Conservation (phyloP, 805 yeast genomes). For the Kodamaea hsintzibuensis region DNA sequence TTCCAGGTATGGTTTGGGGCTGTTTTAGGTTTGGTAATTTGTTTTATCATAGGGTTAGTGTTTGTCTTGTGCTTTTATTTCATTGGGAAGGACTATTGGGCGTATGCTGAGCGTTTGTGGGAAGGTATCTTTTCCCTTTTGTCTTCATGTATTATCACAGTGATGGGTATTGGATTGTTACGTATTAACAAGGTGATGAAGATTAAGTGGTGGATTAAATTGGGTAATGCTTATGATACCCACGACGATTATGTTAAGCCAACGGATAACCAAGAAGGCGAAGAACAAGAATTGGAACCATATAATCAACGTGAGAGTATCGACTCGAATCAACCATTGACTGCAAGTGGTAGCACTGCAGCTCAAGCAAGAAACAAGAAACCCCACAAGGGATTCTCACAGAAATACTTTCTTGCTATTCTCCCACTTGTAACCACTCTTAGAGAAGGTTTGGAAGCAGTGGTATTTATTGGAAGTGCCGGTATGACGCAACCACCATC, state of each 20-base stretch:
- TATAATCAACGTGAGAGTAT: slow-evolving; percentile 11
- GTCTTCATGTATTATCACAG: slow-evolving; percentile 75
- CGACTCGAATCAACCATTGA: slow-evolving; percentile 15
- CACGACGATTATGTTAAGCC: slow-evolving; percentile 13
- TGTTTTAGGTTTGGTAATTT: slow-evolving; percentile 62
- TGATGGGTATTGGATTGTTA: slow-evolving; percentile 83
- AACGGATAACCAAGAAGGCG: background rate
- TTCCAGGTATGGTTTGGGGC: slow-evolving; percentile 87
- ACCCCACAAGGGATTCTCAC: slow-evolving; percentile 11
- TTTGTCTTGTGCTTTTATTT: slow-evolving; percentile 72
- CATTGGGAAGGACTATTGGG: slow-evolving; percentile 84
- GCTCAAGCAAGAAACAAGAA: background rate
- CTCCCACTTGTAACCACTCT: slow-evolving; percentile 29
- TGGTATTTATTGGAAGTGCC: slow-evolving; percentile 44
- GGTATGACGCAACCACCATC: slow-evolving; percentile 39
- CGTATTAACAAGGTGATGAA: slow-evolving; percentile 75
- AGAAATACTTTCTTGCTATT: slow-evolving; percentile 26
- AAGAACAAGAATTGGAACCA: slow-evolving; percentile 8
- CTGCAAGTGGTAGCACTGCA: slow-evolving; percentile 2
- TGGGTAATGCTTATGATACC: slow-evolving; percentile 40
- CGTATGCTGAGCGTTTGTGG: slow-evolving; percentile 84
- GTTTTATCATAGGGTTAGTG: slow-evolving; percentile 69
- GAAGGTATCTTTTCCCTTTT: slow-evolving; percentile 81
- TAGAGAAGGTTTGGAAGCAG: slow-evolving; percentile 38
- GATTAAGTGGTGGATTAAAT: slow-evolving; percentile 67